phyloP scores from a whole-genome alignment of 139 green algal genomes.

The Trebouxia sp. region DNA sequence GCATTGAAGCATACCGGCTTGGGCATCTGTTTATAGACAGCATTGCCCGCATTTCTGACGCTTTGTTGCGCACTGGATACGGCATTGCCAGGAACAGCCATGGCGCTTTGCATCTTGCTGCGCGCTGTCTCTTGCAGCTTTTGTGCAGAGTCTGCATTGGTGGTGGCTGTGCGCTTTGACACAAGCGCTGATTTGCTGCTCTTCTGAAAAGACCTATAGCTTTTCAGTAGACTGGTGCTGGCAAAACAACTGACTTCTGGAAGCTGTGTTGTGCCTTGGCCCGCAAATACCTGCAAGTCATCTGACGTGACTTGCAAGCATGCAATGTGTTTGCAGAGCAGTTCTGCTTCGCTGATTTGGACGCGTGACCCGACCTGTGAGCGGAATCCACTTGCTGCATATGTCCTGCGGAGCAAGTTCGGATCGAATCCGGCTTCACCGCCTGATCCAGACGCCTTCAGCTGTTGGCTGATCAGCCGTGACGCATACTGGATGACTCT shows the following conservation, averaged over 20 bases:
- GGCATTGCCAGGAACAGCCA: not conserved
- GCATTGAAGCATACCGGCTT: slow-evolving; percentile 24
- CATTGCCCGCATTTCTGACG: not conserved
- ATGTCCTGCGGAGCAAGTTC: not conserved
- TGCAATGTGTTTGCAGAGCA: no score
- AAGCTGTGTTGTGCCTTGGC: not conserved
- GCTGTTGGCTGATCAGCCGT: no score
- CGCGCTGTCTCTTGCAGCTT: not conserved
- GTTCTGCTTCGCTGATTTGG: no score
- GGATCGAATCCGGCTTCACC: not conserved
- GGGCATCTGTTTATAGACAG: slow-evolving; percentile 19
- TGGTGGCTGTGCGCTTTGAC: not conserved
- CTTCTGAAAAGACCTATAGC: not conserved
- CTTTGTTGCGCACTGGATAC: not conserved
- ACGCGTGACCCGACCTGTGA: not conserved
- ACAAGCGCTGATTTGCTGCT: not conserved
- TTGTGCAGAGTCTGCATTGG: not conserved
- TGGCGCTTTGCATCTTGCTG: not conserved
- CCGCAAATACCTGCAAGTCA: not conserved
- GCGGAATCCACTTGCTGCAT: not conserved
- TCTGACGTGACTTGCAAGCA: no score
- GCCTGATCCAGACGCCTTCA: not conserved
- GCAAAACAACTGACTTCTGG: not conserved
- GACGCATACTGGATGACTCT: not conserved
- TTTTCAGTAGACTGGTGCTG: not conserved